A percentile compares a stretch with the other conserved stretches of the same genome.
These are phyloP conservation scores for Psidium friedrichsthalianum DNA, from an alignment of 345 rosid species.

Conservation along the genomic window DNA sequence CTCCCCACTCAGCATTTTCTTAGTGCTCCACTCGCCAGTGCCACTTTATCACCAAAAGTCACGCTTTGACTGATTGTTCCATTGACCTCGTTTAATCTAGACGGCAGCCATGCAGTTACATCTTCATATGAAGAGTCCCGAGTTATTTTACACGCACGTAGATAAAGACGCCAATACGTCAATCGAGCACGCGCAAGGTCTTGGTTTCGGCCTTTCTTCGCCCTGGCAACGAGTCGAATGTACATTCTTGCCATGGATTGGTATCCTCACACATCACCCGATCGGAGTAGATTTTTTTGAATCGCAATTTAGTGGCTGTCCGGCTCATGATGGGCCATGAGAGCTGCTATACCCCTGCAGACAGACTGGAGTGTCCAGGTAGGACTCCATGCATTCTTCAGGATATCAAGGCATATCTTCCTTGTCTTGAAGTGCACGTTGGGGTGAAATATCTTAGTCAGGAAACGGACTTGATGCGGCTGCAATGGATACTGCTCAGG, in stretches of 20 bases:
- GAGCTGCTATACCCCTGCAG: slow-evolving; percentile 90
- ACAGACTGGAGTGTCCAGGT: slow-evolving; percentile 99
- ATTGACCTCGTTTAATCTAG: too few species aligned
- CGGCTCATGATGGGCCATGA: slow-evolving; percentile 98
- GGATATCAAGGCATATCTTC: slow-evolving; percentile 91
- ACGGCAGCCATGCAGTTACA: too few species aligned
- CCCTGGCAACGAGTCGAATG: slow-evolving; percentile 73
- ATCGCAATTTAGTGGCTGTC: slow-evolving; percentile 95
- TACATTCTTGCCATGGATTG: slow-evolving; percentile 98
- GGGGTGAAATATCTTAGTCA: slow-evolving; percentile 96
- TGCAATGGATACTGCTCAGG: slow-evolving; percentile 96
- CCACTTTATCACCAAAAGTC: too few species aligned
- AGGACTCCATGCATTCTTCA: slow-evolving; percentile 99
- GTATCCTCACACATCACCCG: slow-evolving; percentile 84
- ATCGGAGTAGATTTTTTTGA: slow-evolving; percentile 87
- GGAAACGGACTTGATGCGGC: slow-evolving; percentile 97
- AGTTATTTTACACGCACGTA: too few species aligned
- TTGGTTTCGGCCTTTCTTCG: slow-evolving; percentile 64
- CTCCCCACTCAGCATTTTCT: too few species aligned
- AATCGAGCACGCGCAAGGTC: too few species aligned
- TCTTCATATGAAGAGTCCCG: too few species aligned
- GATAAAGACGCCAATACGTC: too few species aligned
- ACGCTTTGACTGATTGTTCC: too few species aligned
- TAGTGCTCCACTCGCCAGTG: too few species aligned
- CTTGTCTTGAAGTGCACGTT: slow-evolving; percentile 99